Percentiles rank a stretch among this genome's conserved stretches.
phyloP scores from a whole-genome alignment of 805 yeast genomes.

The Saccharomycopsis sp. region DNA sequence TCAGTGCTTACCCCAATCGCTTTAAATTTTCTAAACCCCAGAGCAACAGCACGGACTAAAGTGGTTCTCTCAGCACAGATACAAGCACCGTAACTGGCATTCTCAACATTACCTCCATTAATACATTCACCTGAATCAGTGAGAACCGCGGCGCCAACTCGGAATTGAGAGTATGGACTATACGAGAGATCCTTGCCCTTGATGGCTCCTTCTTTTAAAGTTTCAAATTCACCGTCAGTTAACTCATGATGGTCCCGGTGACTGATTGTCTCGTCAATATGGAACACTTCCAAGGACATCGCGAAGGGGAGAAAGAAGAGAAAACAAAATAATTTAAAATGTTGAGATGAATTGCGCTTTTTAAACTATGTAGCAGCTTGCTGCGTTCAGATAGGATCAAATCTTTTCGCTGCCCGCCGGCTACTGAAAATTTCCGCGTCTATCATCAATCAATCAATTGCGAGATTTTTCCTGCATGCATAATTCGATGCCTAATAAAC shows the following conservation, averaged over 20 bases:
- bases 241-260: constrained; percentile 21
- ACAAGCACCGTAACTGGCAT: constrained; percentile 80
- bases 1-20: constrained; percentile 69
- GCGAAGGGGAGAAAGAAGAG: too few relatives aligned
- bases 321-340: neutral
- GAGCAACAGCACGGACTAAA: constrained; percentile 45
- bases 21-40: constrained; percentile 33
- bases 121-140: constrained; percentile 39
- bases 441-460: too few relatives aligned
- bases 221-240: constrained; percentile 24
- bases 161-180: constrained; percentile 40
- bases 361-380: too few relatives aligned
- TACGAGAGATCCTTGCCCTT: constrained; percentile 35
- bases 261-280: neutral
- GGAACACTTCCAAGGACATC: neutral
- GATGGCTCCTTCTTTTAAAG: constrained; percentile 27
- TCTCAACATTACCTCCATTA: constrained; percentile 85
- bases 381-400: too few relatives aligned
- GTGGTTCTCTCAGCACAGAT: constrained; percentile 77
- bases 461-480: too few relatives aligned
- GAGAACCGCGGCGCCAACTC: constrained; percentile 77
- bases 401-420: too few relatives aligned
- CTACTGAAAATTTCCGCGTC: too few relatives aligned
- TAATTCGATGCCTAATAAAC: too few relatives aligned
- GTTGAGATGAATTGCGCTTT: neutral